Base-by-base conservation (phyloP, 305 asterid genomes). In the Fraxinus nigra region DNA sequence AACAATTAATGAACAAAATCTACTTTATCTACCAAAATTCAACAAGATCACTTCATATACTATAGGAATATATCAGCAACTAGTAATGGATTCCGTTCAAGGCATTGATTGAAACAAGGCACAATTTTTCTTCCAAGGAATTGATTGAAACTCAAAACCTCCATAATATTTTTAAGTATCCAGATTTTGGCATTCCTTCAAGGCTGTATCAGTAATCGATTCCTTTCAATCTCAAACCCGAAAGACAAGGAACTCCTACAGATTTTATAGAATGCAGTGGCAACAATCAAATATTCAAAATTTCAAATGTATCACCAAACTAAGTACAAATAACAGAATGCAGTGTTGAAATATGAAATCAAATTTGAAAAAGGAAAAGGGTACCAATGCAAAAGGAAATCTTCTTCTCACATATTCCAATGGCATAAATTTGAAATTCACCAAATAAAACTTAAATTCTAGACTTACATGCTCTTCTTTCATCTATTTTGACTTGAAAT, bases 201-300 rank as follows among this genome's bases (percentile, higher is more conserved):
- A 0, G 22, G 35, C 7, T 22, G 65, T 80, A 76, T 0, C 63
- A 48, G 56, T 46, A 3, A 83, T 86, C 82, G 84, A 83, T 61
- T 82, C 70, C 0, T 88, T 80, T 78, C 82, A 74, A 61, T 72
- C 83, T 0, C 37, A 79, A 37, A 65, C 72, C 63, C 89, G 63
- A 38, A 83, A 91, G 84, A 94, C 90, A 77, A 81, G 96, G 79
- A 5, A 89, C 33, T 46, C 88, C 90, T 11, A 43, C 54, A 43
- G 5, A 43, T 43, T 43, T n/a, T 11, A 43, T 0, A 43, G 4
- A 43, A 43, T 43, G n/a, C 54, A 10, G 5, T 11, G 54, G n/a
- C n/a, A 43, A 43, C n/a, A 43, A 11, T 11, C 54, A 11, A 43
- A 43, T 43, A 43, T 43, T 43, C 16, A 43, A 40, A 43, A 43